Base-by-base conservation (phyloP, 768 basidiomycete species). In the Rhizopogon vinicolor region DNA sequence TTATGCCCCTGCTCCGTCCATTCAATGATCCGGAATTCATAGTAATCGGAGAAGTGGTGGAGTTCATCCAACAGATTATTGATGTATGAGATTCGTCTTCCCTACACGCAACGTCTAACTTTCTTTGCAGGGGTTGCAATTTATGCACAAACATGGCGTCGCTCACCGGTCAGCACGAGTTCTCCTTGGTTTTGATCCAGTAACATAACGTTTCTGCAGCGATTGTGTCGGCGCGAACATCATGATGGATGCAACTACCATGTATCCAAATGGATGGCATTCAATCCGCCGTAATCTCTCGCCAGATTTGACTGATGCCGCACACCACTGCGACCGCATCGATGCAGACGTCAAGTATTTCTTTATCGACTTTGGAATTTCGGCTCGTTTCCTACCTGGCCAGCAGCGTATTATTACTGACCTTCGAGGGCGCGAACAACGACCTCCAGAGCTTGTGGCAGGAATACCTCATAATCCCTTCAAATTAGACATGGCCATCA, bases 341-440 rank as follows among this genome's bases (percentile, higher is more conserved):
- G 46, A 58, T 4, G 59, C 49, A 3, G 64, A 71, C 5, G 60
- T 62, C 0, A 66, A 49, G 13, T 75, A 75, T 52, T 72, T 65
- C 43, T 58, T 71, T n/a, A 72, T 73, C 29, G 73, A 74, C 55
- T 73, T 76, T 39, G 72, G 72, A 0, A 25, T 73, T 7, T 73
- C 74, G 0, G 57, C 60, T 0, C 54, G 53, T 2, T 74, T 67
- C 31, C 35, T 28, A 6, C 66, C 72, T 0, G 51, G 5, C 0
- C 28, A 56, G 18, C 2, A 1, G 1, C 50, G 41, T 0, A n/a
- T 56, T 0, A 60, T 63, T 2, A 43, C 57, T 0, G 63, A 64
- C 1, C 42, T 53, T 2, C 3, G 33, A 1, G 46, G 62, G 0
- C 59, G 64, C 0, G 63, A 65, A 33, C 50, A 49, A 13, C 48